Evolutionary conservation across 148 eudicot genomes (phyloP), one percentile per base, ranked within the genome.

Genomic region (Nepenthes gracilis): DNA sequence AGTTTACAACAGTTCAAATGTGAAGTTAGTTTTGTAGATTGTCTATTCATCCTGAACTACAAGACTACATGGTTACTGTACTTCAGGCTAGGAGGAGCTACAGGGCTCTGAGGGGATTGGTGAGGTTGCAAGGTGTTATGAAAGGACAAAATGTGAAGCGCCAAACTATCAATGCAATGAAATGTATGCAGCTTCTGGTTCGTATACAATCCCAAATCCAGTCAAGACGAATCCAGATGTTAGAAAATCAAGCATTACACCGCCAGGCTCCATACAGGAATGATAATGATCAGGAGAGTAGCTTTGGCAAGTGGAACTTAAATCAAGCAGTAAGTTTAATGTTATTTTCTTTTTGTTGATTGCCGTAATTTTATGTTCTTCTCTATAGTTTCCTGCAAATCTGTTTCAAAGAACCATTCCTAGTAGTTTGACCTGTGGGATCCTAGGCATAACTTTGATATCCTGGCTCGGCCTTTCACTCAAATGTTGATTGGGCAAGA

Each of bases 141-240:
- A 86, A 95, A 81, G 89, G 99, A 47, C 89, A 78, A 61, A 94
- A 80, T 52, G 97, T 81, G 58, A 83, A 81, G 66, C 80, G 90
- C 15, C 99, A 94, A 60, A 94, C 99, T n/a, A 63, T 66, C 59
- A 89, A 84, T 60, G 86, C 99, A 14, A 77, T 94, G 92, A 94
- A 81, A 68, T 81, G 82, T 59, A 86, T 89, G 97, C 97, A 94
- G 69, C 83, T 84, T 54, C 65, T 94, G 59, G 97, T 89, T 13
- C 87, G 89, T 60, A 88, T 89, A n/a, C 99, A 94, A 68, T 84
- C 81, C 33, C 99, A 94, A 75, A 76, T 94, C 57, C 97, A 81
- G 69, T 83, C 99, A 9, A 71, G 89, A 57, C 75, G 99, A 74
- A 80, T 86, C 59, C 95, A 93, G 66, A 86, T 86, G 92, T 63